Percentiles rank a stretch among this genome's conserved stretches.
Evolutionary conservation across 495 filamentous ascomycete genomes (phyloP).

Genomic region (Glarea lozoyensis): DNA sequence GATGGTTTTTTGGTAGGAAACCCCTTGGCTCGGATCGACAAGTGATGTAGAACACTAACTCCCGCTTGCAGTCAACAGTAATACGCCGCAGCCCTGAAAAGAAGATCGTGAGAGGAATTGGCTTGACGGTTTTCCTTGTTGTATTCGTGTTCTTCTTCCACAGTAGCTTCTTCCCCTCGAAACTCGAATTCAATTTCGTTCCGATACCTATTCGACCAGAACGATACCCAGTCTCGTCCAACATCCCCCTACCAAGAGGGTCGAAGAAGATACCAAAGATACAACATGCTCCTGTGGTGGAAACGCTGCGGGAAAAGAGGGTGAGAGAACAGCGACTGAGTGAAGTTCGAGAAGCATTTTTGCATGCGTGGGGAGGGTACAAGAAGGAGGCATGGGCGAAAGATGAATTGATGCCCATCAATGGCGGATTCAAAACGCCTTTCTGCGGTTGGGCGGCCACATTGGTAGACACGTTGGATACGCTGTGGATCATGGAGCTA

Average conservation of each 20-base stretch:
- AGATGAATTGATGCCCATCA: conserved; percentile 72
- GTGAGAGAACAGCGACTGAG: conserved; percentile 51
- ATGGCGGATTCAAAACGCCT: conserved; percentile 53
- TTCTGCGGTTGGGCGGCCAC: conserved; percentile 96
- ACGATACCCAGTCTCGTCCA: conserved; percentile 7
- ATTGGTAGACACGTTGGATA: conserved; percentile 76
- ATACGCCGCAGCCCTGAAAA: not conserved
- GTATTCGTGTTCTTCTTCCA: not conserved
- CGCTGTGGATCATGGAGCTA: conserved; percentile 91
- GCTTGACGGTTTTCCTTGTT: not conserved
- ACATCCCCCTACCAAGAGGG: conserved; percentile 9
- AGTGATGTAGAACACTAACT: not conserved
- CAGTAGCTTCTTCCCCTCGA: not conserved
- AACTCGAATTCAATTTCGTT: conserved; percentile 11
- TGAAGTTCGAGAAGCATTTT: conserved; percentile 65
- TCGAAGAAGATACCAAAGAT: conserved; percentile 16
- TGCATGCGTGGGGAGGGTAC: conserved; percentile 77
- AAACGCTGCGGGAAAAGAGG: conserved; percentile 30
- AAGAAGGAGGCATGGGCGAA: conserved; percentile 74
- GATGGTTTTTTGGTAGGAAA: not conserved
- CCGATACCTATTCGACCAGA: conserved; percentile 17
- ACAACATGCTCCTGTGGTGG: conserved; percentile 8
- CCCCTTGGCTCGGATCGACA: not conserved
- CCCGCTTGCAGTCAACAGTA: not conserved
- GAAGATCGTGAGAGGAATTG: not conserved